Evolutionary conservation across 768 basidiomycete species (phyloP).

Genomic region (Hericium alpestre): DNA sequence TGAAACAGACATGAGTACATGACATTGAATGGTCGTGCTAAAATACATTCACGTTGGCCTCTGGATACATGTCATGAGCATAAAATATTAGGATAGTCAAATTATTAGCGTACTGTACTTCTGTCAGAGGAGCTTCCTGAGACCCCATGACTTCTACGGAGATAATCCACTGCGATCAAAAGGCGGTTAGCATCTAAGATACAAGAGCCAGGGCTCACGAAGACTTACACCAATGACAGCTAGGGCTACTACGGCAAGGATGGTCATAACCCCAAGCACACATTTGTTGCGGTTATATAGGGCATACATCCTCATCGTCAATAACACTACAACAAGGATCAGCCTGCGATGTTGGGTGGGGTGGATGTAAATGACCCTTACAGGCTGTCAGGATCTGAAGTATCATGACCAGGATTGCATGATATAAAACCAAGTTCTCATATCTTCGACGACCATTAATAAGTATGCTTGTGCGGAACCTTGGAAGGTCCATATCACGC

Average conservation of each 20-base stretch:
- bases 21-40: no score
- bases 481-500: no score
- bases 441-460: neutral
- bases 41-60: neutral
- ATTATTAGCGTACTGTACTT: neutral
- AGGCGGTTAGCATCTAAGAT: neutral
- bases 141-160: neutral
- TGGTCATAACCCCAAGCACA: neutral
- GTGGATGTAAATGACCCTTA: neutral
- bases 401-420: neutral
- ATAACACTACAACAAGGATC: neutral
- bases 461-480: no score
- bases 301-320: neutral
- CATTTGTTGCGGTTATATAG: neutral
- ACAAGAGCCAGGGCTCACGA: neutral
- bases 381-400: neutral
- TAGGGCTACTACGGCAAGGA: neutral
- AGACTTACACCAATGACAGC: neutral
- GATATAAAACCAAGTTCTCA: neutral
- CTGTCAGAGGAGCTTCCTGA: neutral
- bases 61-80: neutral
- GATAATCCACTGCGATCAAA: neutral
- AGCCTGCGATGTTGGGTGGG: no score
- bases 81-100: neutral
- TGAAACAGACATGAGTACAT: neutral